Base-by-base conservation (phyloP, 2,329 filamentous ascomycete species). In the Xylaria sp. region DNA sequence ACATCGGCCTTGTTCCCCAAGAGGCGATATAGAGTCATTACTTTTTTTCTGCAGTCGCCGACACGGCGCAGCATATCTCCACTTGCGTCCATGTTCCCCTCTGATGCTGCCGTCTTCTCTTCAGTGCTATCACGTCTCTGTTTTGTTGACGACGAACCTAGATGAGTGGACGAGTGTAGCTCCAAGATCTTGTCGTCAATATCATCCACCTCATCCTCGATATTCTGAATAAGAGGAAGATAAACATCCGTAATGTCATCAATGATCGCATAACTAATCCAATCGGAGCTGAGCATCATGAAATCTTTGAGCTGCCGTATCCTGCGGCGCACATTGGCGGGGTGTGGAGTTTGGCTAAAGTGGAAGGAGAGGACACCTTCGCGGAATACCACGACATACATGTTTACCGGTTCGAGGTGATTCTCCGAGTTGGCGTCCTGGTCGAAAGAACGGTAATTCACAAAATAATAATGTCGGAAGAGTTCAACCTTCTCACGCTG, bases 191-290 rank as follows among this genome's bases (percentile, higher is more conserved):
- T 90, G 73, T 98, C 95, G 76, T 99, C 96, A 72, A 99, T 98
- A 67, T 97, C 92, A 78, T 99, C 96, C 11, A 98, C 96, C 78
- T 99, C 95, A 56, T 97, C 91, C 79, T 99, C 96, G 60, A 99
- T 97, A 27, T 88, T 89, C 75, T 97, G 92, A 64, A 99, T 98
- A 56, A 98, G 84, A 0, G 96, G 96, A 5, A 92, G 92, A 77
- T 98, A 99, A 2, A 94, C 94, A 79, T 99, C 96, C 5, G 96
- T 99, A 74, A 99, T 97, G 78, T 99, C 96, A 81, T 99, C 96
- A 71, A 98, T 98, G 72, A 98, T 92, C 56, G 94, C 96, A 77
- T 99, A 99, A 7, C 93, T 97, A 74, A 99, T 98, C 96, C 96
- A 99, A 79, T 99, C 96, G 0, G 95, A 93, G 55, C 92, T 95